A percentile compares a stretch with the other conserved stretches of the same genome.
Conservation (phyloP, 1,284 basidiomycete genomes). For the Malassezia psittaci region DNA sequence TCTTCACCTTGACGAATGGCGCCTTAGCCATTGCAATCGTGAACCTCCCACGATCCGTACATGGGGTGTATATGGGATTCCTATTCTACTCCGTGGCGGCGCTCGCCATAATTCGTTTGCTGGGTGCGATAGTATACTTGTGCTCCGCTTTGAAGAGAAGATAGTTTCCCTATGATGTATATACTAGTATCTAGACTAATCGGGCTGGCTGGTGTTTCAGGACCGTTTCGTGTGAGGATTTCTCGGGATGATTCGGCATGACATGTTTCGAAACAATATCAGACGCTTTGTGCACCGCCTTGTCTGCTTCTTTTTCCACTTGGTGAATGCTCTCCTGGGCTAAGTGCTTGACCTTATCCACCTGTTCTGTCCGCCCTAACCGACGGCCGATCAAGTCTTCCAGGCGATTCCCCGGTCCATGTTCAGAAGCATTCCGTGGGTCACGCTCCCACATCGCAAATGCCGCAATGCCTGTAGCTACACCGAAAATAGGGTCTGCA, state of each 20-base stretch:
- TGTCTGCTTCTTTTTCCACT: too few relatives aligned
- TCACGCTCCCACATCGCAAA: conserved; percentile 44
- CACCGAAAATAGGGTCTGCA: conserved; percentile 37
- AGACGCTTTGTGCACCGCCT: too few relatives aligned
- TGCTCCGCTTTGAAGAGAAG: background rate
- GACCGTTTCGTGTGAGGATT: too few relatives aligned
- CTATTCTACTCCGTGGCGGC: conserved; percentile 38
- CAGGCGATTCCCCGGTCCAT: conserved; percentile 29
- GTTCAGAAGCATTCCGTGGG: conserved; percentile 25
- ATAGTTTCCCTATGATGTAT: background rate
- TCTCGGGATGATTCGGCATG: too few relatives aligned
- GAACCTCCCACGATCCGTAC: conserved; percentile 20
- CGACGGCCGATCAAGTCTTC: conserved; percentile 20
- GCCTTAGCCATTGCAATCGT: conserved; percentile 40
- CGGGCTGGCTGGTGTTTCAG: background rate
- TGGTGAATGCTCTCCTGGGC: too few relatives aligned
- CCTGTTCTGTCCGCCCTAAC: too few relatives aligned
- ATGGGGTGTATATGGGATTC: conserved; percentile 40
- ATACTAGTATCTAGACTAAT: background rate
- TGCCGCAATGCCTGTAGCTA: conserved; percentile 37
- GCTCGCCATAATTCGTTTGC: conserved; percentile 32
- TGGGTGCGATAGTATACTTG: conserved; percentile 27
- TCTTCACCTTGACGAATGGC: conserved; percentile 55
- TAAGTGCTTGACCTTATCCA: too few relatives aligned
- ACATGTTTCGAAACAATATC: too few relatives aligned